Base-by-base conservation (phyloP, 2,329 filamentous ascomycete species). In the Erysiphe pulchra region DNA sequence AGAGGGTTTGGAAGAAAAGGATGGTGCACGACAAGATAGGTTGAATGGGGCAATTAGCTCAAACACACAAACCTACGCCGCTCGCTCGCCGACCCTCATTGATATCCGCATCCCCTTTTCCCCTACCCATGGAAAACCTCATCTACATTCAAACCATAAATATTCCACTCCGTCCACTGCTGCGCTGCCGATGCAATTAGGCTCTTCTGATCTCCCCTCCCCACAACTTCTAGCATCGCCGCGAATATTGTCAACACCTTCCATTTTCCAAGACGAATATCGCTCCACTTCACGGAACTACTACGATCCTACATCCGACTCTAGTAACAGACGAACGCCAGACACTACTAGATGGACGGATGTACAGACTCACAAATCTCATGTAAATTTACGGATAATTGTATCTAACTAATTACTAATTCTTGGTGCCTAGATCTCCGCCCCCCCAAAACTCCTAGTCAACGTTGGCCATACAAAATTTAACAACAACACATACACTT, bases 401-500 rank as follows among this genome's bases (percentile, higher is more conserved):
- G 16, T 11, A 38, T 16, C 16, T 38, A 16, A 18, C 10, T 32
- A 42, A 32, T 16, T 18, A 42, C 28, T 42, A 18, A 28, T 42
- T 16, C 28, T 10, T 18, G 16, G 14, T 38, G 6, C 16, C 30
- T 48, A 71, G 68, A 58, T 61, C 55, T 68, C 64, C 56, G 70
- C 73, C 52, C 57, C 64, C 31, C 71, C 71, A 60, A 59, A 56
- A 47, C 69, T 70, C 57, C 51, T 64, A 38, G 54, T 60, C 50
- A 51, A 57, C 43, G 55, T 58, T 50, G 67, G 70, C 48, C 60
- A 58, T 46, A 56, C 65, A 39, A 61, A 66, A 42, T 72, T 70
- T 52, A 66, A 66, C 57, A 68, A 65, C 62, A 61, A 62, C 49
- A 58, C 57, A 53, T 68, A 69, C 56, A 63, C 63, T 45, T 71